phyloP scores from a whole-genome alignment of 768 basidiomycete genomes.

The Boletus speciosus region DNA sequence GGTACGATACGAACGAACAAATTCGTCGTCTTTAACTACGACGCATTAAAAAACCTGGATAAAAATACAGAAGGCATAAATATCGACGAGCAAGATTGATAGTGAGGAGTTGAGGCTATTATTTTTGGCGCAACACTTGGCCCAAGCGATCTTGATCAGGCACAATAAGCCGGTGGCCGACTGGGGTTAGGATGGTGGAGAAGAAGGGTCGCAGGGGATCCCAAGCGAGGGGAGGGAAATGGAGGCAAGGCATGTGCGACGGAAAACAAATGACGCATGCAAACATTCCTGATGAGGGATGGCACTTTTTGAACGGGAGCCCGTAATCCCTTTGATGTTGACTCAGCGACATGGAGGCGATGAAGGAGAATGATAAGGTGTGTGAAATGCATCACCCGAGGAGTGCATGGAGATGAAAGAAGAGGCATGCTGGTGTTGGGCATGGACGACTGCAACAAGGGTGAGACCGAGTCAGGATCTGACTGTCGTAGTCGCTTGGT shows the following conservation, averaged over 20 bases:
- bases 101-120: slow-evolving; percentile 21
- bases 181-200: slow-evolving; percentile 13
- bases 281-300: slow-evolving; percentile 14
- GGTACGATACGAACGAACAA: not conserved
- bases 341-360: slow-evolving; percentile 6
- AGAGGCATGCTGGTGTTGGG: not conserved
- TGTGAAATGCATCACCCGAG: slow-evolving; percentile 19
- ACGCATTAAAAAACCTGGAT: slow-evolving; percentile 4
- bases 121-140: slow-evolving; percentile 28
- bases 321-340: slow-evolving; percentile 14
- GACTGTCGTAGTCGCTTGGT: too few relatives aligned
- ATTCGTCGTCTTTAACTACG: not conserved
- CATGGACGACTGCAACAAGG: not conserved
- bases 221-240: not conserved
- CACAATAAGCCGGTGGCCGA: slow-evolving; percentile 10
- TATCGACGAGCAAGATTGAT: slow-evolving; percentile 4
- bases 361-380: slow-evolving; percentile 4
- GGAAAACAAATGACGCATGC: not conserved
- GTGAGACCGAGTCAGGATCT: too few relatives aligned
- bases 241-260: not conserved
- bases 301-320: slow-evolving; percentile 13
- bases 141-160: slow-evolving; percentile 28
- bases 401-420: slow-evolving; percentile 21
- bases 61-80: slow-evolving; percentile 27
- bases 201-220: slow-evolving; percentile 4